Evolutionary conservation across 2,329 filamentous ascomycete genomes (phyloP), one percentile per base, ranked within the genome.

Genomic region (Hymenoscyphus infarciens): DNA sequence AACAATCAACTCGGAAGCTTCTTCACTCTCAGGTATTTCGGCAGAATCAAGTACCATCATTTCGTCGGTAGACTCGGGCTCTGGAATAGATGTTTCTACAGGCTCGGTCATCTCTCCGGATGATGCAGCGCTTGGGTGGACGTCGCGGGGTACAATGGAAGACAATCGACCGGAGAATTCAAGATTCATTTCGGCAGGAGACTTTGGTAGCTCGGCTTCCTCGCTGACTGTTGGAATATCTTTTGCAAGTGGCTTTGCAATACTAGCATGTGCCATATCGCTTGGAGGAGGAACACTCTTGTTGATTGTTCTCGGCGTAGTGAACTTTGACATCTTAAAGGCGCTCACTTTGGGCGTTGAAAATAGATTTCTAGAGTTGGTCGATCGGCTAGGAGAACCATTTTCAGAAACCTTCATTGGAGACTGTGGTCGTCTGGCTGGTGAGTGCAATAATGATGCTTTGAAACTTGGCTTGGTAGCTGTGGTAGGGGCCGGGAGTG

Each of bases 131-230:
- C 67, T 56, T 11, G 71, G 69, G 55, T 76, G 74, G 42, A 67
- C 67, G 4, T 74, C 70, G 7, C 75, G 72, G 8, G 77, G 75
- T 52, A 78, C 66, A 25, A 78, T 75, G 2, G 75, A 75, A 15
- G 77, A 78, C 2, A 77, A 70, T 15, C 76, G 73, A 8, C 74
- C 75, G 6, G 76, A 73, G 61, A 79, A 78, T n/a, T 66, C 60
- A 39, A 70, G 27, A 19, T 63, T 68, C 3, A 65, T 61, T 38
- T 64, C 64, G 55, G 60, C 55, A 19, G 53, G 49, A 42, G 63
- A 49, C n/a, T 59, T 56, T 10, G 39, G 5, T 33, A 59, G 39
- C 15, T 13, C 55, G 15, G 31, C 15, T 42, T 60, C 53, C 19
- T 49, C 52, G 25, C 25, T 61, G 25, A 25, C 27, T 10, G 15